Evolutionary conservation across 228 moss, liverwort and hornwort species (phyloP).

Genomic region (Sphagnum magellanicum): DNA sequence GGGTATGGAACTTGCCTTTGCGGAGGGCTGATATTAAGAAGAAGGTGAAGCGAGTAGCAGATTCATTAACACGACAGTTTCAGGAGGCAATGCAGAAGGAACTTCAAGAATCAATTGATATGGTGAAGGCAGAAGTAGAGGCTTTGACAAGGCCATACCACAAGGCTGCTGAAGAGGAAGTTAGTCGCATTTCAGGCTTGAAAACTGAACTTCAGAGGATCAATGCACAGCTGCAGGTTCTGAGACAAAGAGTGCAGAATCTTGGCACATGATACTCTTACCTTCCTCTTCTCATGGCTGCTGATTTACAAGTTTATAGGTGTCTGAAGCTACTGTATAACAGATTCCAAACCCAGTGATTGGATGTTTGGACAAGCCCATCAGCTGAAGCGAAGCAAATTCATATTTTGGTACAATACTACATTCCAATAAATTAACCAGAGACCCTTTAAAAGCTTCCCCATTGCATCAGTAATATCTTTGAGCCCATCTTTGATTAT

Average conservation of each 20-base stretch:
- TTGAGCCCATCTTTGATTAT: too few relatives aligned
- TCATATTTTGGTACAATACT: too few relatives aligned
- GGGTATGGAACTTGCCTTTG: conserved; percentile 75
- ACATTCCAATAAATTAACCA: too few relatives aligned
- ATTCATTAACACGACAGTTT: conserved; percentile 58
- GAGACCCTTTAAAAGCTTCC: too few relatives aligned
- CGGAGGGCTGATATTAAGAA: conserved; percentile 73
- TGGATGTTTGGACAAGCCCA: too few relatives aligned
- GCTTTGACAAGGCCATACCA: conserved; percentile 59
- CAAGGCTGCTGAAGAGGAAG: conserved; percentile 42
- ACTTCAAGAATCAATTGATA: conserved; percentile 41
- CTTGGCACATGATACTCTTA: conserved; percentile 41
- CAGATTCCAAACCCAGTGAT: too few relatives aligned
- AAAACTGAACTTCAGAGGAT: conserved; percentile 52
- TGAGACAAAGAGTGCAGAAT: conserved; percentile 80
- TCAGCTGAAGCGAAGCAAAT: too few relatives aligned
- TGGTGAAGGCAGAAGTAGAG: conserved; percentile 57
- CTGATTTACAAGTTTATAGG: too few relatives aligned
- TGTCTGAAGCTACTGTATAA: too few relatives aligned
- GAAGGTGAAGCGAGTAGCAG: conserved; percentile 72
- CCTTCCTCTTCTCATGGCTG: not conserved
- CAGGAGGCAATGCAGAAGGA: conserved; percentile 75
- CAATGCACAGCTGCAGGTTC: conserved; percentile 42
- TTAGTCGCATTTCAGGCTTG: conserved; percentile 38
- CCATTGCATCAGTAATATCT: too few relatives aligned